Evolutionary conservation across 2,329 filamentous ascomycete genomes (phyloP), one percentile per base, ranked within the genome.

Genomic region (Pseudonectria foliicola): DNA sequence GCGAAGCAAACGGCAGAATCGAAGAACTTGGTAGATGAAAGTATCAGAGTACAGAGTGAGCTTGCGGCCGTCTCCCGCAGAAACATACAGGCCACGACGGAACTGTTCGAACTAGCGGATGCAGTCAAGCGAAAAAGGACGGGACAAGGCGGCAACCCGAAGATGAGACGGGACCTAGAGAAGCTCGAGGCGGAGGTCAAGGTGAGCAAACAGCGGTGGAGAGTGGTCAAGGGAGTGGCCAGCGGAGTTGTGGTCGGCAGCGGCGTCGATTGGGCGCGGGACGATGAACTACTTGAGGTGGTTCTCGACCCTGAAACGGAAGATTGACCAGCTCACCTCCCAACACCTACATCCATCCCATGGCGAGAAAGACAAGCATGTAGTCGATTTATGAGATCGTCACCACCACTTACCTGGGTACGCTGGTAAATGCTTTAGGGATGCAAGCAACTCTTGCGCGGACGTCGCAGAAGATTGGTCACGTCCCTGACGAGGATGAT

Each of bases 221-320:
- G 77, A 50, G 77, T 82, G 13, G 75, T 90, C 58, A 92, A 90
- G 62, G 83, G 77, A 15, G 76, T 87, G 27, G 72, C 83, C n/a
- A 84, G 82, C 51, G 85, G 82, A 13, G 72, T 88, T 36, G 74
- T 94, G 30, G 84, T 78, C 5, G 85, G 84, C 3, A 93, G 86
- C 57, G 87, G 87, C 30, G 68, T 92, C 35, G 80, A 93, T 53
- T 94, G 87, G 87, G 78, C 77, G 10, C 66, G 73, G 27, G 79
- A 93, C 58, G 71, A 78, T 33, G 69, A 67, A 39, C 63, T 94
- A 42, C 69, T 75, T 38, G 74, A 77, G 33, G 68, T 90, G 41
- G 85, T 94, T 16, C 66, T 93, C 42, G 86, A 85, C 52, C 63
- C 68, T 10, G 77, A 81, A 43, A 59, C 61, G 42, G 66, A 68